phyloP scores from a whole-genome alignment of 305 asterid genomes.

The Nicotiana rustica region DNA sequence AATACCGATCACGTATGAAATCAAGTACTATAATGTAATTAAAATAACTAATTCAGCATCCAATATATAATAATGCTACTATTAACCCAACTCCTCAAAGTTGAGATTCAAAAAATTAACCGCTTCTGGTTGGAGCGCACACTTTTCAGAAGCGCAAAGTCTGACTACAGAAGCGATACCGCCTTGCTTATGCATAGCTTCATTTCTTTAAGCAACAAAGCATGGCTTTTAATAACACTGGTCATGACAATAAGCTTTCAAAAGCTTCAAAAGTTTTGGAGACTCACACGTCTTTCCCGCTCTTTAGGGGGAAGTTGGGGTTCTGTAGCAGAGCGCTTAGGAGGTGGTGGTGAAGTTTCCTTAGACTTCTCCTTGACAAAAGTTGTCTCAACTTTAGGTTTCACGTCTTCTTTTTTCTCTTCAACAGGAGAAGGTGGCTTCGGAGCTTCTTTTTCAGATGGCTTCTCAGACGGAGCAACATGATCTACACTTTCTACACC shows the following conservation, averaged over 20 bases:
- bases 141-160: too few species aligned
- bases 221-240: too few species aligned
- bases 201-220: too few species aligned
- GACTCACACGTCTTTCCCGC: slow-evolving; percentile 89
- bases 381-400: slow-evolving; percentile 60
- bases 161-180: too few species aligned
- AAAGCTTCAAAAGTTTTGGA: not conserved
- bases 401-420: slow-evolving; percentile 61
- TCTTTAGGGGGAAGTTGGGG: slow-evolving; percentile 99
- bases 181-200: too few species aligned
- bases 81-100: too few species aligned
- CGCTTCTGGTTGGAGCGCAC: too few species aligned
- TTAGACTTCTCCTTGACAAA: slow-evolving; percentile 68
- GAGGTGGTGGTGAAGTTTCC: slow-evolving; percentile 50
- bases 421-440: slow-evolving; percentile 61
- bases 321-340: slow-evolving; percentile 75
- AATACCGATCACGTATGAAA: too few species aligned
- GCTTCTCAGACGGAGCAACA: slow-evolving; percentile 87
- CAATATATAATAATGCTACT: too few species aligned
- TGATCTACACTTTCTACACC: slow-evolving; percentile 78
- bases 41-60: too few species aligned
- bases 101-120: too few species aligned
- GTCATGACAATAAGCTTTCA: not conserved
- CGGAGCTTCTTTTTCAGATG: slow-evolving; percentile 66
- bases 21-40: too few species aligned